Base-by-base conservation (phyloP, 768 basidiomycete species). In the Neoboletus subvelutipes region DNA sequence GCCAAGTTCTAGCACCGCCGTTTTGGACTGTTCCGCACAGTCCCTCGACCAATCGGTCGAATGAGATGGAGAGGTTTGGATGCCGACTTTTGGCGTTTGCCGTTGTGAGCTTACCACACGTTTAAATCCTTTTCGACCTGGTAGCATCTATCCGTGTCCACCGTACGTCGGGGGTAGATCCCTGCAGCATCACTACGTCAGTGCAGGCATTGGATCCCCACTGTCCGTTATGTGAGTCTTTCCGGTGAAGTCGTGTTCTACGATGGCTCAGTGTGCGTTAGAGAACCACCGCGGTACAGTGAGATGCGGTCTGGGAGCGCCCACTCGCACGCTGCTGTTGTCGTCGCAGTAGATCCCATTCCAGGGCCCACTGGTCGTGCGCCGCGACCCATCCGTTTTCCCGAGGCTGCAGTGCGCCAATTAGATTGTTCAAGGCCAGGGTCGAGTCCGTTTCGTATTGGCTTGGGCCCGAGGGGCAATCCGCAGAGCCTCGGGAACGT, bases 21-120 rank as follows among this genome's bases (percentile, higher is more conserved):
- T 40, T 47, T 41, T 63, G 57, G 60, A 43, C 50, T 10, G 12
- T 15, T 3, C 46, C 48, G 4, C 29, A 29, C 7, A n/a, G 36
- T 24, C 24, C 34, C 1, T 42, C 42, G 22, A 26, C 15, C 22
- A 17, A 36, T 17, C 36, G 17, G 17, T 4, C 12, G 12, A 36
- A 36, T 36, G 36, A 36, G 7, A 42, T 52, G 26, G 47, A 50
- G 18, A 56, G 55, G 64, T 65, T 24, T 28, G 50, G 11, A 15
- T 36, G 8, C 13, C 13, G 13, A 45, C 3, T 17, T 4, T 6
- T 31, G 12, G 34, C 39, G 34, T 12, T 24, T 31, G 11, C 5
- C 17, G 41, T 17, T 5, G 40, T 26, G 40, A 18, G 29, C 53
- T 64, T 9, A 64, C 20, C 20, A 12, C 9, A 12, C 8, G 5